A percentile compares a stretch with the other conserved stretches of the same genome.
phyloP scores from a whole-genome alignment of 345 rosid species.

The Heritiera littoralis region DNA sequence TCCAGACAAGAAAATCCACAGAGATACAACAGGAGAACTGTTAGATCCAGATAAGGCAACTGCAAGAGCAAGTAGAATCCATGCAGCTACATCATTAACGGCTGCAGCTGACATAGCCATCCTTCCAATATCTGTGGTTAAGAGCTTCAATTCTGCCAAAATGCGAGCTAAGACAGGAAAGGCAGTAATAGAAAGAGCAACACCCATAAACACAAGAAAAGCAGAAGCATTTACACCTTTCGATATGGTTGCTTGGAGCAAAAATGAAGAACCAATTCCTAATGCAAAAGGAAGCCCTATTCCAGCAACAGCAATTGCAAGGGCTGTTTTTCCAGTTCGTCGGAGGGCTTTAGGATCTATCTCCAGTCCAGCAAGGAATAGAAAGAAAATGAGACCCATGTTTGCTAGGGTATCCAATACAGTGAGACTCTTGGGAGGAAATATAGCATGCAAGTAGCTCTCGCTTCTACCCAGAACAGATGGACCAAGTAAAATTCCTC shows the following conservation, averaged over 20 bases:
- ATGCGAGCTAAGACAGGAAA: slow-evolving; percentile 87
- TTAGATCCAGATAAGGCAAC: slow-evolving; percentile 57
- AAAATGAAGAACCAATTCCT: slow-evolving; percentile 64
- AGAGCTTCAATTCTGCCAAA: slow-evolving; percentile 78
- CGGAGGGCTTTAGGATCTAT: slow-evolving; percentile 56
- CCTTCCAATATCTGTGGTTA: slow-evolving; percentile 73
- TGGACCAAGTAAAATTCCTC: slow-evolving; percentile 80
- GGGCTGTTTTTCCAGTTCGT: slow-evolving; percentile 60
- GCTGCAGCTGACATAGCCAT: slow-evolving; percentile 85
- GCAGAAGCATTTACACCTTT: slow-evolving; percentile 32
- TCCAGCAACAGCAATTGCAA: slow-evolving; percentile 64
- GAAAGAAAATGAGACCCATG: slow-evolving; percentile 68
- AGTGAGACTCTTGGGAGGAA: slow-evolving; percentile 61
- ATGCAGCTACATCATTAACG: slow-evolving; percentile 74
- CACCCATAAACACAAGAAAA: slow-evolving; percentile 80
- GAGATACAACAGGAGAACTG: slow-evolving; percentile 51
- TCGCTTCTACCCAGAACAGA: slow-evolving; percentile 67
- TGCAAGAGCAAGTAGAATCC: slow-evolving; percentile 86
- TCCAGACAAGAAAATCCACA: slow-evolving; percentile 76
- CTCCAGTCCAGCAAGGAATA: slow-evolving; percentile 76
- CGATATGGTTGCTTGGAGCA: slow-evolving; percentile 33
- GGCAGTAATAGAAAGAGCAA: slow-evolving; percentile 76
- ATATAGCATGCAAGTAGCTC: slow-evolving; percentile 44
- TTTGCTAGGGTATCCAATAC: slow-evolving; percentile 75
- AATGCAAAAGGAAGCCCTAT: slow-evolving; percentile 62